phyloP scores from a whole-genome alignment of 139 green algal species.

The Coelastrella sp. region DNA sequence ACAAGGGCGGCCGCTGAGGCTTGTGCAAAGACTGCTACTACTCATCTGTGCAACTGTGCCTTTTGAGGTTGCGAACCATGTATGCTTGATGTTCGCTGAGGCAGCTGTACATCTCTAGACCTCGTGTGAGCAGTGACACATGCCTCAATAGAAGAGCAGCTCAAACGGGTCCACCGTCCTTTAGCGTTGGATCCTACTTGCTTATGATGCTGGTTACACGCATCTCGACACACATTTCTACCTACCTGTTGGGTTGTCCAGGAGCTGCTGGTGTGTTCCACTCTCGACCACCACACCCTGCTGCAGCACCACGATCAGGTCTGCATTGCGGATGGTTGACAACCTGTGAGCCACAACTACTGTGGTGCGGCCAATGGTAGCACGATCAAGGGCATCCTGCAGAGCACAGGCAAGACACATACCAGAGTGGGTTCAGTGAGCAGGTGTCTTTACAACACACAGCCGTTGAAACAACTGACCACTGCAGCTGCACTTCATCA shows the following conservation, averaged over 20 bases:
- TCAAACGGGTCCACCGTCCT: too few relatives aligned
- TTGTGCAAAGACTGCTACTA: too few relatives aligned
- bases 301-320: conserved; percentile 86
- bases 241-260: conserved; percentile 51
- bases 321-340: conserved; percentile 68
- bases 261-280: conserved; percentile 76
- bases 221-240: not conserved
- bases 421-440: too few relatives aligned
- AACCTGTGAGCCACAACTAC: conserved; percentile 96
- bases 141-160: too few relatives aligned
- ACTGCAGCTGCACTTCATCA: not conserved
- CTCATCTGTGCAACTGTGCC: too few relatives aligned
- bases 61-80: too few relatives aligned
- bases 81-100: too few relatives aligned
- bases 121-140: too few relatives aligned
- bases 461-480: not conserved
- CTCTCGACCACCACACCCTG: conserved; percentile 63
- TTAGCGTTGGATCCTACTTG: too few relatives aligned
- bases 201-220: not conserved
- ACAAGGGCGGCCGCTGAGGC: not conserved
- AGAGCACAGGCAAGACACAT: not conserved
- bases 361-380: conserved; percentile 67
- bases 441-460: too few relatives aligned
- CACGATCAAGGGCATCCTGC: conserved; percentile 58
- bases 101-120: too few relatives aligned